Base-by-base conservation (phyloP, 768 basidiomycete species). In the Auriscalpium microsporum region DNA sequence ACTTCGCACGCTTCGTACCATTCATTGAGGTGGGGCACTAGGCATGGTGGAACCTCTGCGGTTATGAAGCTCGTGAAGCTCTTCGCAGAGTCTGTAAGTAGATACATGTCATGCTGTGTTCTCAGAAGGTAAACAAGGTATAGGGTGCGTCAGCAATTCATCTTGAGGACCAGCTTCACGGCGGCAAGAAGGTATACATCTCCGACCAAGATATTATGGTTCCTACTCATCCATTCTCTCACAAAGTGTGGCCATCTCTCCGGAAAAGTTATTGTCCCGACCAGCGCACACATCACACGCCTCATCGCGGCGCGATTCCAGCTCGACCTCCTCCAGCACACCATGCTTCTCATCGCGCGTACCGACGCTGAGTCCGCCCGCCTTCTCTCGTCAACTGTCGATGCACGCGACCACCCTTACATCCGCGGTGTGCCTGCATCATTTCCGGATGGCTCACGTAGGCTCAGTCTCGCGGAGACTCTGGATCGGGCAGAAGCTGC, bases 51-150 rank as follows among this genome's bases (percentile, higher is more conserved):
- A 16, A 76, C 86, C n/a, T 92, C 92, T 17, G 81, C 92, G 13
- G 89, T 95, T 50, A 92, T 97, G 87, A 97, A 96, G 72, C 79
- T 97, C 8, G 83, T 83, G 38, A 97, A 96, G 65, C 76, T 94
- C 19, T 95, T 97, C 63, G 94, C 90, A n/a, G 94, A 96, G 74
- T 87, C 88, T 52, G 86, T 86, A 64, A 68, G 72, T 67, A 14
- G 48, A 38, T 23, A 5, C 47, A 53, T 44, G 17, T 36, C 11
- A 28, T 46, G 13, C 36, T 19, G 11, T 46, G 13, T 37, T 10
- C 36, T 35, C 56, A 4, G 21, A 52, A 54, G 44, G 37, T 57
- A 45, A 50, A 55, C 23, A 50, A 9, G n/a, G 28, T n/a, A 8
- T 58, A 88, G 80, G 94, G 94, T 23, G 89, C 90, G 13, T 80